Percentiles rank a stretch among this genome's conserved stretches.
phyloP scores from a whole-genome alignment of 805 yeast species.

The Debaryomyces maramus region DNA sequence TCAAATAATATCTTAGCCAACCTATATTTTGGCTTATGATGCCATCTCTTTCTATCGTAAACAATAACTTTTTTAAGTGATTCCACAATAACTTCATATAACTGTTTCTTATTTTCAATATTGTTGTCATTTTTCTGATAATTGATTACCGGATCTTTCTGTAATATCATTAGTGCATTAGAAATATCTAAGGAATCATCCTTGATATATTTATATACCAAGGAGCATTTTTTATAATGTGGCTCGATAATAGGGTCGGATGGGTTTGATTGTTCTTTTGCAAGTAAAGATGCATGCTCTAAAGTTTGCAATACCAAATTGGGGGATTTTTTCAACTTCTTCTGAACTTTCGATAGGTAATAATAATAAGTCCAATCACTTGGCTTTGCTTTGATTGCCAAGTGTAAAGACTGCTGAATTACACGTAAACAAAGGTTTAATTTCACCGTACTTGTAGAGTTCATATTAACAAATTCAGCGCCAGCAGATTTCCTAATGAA shows the following conservation, averaged over 20 bases:
- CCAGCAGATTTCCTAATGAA: conserved; percentile 27
- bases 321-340: conserved; percentile 44
- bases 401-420: conserved; percentile 43
- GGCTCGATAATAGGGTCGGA: conserved; percentile 73
- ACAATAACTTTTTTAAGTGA: conserved; percentile 48
- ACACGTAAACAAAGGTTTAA: conserved; percentile 33
- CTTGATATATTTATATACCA: conserved; percentile 56
- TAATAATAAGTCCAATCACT: conserved; percentile 64
- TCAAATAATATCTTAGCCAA: conserved; percentile 62
- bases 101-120: conserved; percentile 18
- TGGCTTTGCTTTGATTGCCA: conserved; percentile 46
- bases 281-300: conserved; percentile 44
- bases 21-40: conserved; percentile 78
- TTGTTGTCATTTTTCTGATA: not conserved
- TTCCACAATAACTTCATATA: conserved; percentile 42
- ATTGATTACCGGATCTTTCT: conserved; percentile 32
- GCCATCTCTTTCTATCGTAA: conserved; percentile 86
- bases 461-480: conserved; percentile 24
- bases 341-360: conserved; percentile 56
- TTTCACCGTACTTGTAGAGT: conserved; percentile 21
- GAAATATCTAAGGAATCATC: conserved; percentile 29
- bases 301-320: conserved; percentile 41
- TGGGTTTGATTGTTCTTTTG: conserved; percentile 36
- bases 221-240: conserved; percentile 62
- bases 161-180: conserved; percentile 42